Conservation (phyloP, 2,329 filamentous ascomycete species). For the Dryadomyces quercus-mongolicae region DNA sequence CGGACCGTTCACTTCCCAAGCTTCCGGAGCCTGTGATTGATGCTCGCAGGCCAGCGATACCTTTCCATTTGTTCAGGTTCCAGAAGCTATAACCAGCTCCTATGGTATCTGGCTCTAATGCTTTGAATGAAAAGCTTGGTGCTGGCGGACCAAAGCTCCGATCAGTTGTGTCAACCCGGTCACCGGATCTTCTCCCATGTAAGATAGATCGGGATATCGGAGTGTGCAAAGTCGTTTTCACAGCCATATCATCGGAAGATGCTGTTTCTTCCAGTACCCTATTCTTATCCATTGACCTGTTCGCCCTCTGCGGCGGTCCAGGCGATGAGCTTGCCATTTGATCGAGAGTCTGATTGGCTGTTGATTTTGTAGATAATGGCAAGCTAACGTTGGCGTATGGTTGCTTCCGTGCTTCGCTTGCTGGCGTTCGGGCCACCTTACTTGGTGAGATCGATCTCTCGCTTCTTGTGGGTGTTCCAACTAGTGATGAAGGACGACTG, state of each 20-base stretch:
- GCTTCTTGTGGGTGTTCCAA: slow-evolving; percentile 25
- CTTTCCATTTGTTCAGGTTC: slow-evolving; percentile 43
- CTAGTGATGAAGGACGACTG: slow-evolving; percentile 23
- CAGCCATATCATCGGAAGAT: background rate
- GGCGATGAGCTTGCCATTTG: slow-evolving; percentile 25
- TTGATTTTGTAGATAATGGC: slow-evolving; percentile 9
- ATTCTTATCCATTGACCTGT: background rate
- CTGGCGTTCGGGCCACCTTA: slow-evolving; percentile 26
- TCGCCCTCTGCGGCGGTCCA: slow-evolving; percentile 15
- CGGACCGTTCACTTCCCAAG: background rate
- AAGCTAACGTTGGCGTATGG: slow-evolving; percentile 22
- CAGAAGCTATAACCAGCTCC: slow-evolving; percentile 39
- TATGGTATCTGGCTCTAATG: slow-evolving; percentile 27
- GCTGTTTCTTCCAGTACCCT: background rate
- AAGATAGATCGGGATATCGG: background rate
- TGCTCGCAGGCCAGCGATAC: slow-evolving; percentile 22
- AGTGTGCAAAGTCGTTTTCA: background rate
- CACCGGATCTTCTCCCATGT: background rate
- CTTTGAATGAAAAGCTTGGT: slow-evolving; percentile 39
- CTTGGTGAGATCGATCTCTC: slow-evolving; percentile 45
- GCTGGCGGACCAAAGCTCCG: slow-evolving; percentile 30
- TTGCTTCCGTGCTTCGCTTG: slow-evolving; percentile 32
- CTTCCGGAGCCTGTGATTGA: slow-evolving; percentile 4
- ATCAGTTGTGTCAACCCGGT: background rate
- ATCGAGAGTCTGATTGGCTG: background rate